Evolutionary conservation across 352 stramenopile genomes (phyloP).

Genomic region (Pythium aquatile): DNA sequence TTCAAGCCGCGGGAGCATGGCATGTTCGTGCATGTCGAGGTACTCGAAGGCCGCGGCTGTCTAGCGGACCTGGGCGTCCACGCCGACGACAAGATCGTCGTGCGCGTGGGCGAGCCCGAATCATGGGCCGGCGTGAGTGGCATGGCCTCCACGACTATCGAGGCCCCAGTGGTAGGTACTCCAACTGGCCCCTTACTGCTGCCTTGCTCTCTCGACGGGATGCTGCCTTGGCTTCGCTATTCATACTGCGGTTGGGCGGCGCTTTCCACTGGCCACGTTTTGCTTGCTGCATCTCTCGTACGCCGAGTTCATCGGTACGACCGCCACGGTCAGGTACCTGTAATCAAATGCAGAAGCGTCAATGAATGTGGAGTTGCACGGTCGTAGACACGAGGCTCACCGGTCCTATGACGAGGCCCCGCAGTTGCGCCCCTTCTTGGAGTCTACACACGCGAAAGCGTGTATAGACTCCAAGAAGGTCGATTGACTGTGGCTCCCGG

Average conservation of each 20-base stretch:
- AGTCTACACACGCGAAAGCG: background rate
- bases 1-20: background rate
- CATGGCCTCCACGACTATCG: slow-evolving; percentile 11
- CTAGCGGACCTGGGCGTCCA: slow-evolving; percentile 13
- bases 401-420: background rate
- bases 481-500: background rate
- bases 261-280: background rate
- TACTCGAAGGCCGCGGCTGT: slow-evolving; percentile 22
- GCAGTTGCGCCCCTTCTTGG: background rate
- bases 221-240: background rate
- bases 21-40: slow-evolving; percentile 25
- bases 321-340: background rate
- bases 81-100: slow-evolving; percentile 15
- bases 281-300: slow-evolving; percentile 1
- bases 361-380: too few species aligned
- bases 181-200: background rate
- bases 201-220: too few species aligned
- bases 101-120: slow-evolving; percentile 17
- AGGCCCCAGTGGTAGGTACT: background rate
- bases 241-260: background rate
- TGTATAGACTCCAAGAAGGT: background rate
- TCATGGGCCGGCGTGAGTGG: background rate
- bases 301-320: background rate
- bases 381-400: background rate
- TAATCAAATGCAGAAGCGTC: background rate